These are phyloP conservation scores for Penicillium sp. DNA, from an alignment of 2,329 filamentous ascomycete species.

Conservation along the genomic window DNA sequence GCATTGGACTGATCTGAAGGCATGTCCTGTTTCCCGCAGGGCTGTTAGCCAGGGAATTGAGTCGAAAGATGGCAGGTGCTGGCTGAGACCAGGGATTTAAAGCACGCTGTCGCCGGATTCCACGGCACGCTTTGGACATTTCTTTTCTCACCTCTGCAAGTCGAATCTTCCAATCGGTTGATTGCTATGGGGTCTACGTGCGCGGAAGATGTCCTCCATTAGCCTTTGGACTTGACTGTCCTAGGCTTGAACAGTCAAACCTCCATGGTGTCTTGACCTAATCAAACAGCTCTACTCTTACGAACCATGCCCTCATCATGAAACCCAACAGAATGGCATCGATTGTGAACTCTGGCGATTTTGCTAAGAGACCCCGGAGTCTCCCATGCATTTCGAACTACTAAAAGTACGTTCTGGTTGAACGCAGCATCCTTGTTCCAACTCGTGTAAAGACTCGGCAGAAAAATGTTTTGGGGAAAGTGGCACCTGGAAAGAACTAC, in stretches of 20 bases:
- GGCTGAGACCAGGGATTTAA: not conserved
- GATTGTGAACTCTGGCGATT: slow-evolving; percentile 62
- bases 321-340: slow-evolving; percentile 50
- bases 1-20: not conserved
- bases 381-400: slow-evolving; percentile 59
- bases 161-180: not conserved
- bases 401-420: slow-evolving; percentile 40
- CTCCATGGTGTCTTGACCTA: slow-evolving; percentile 45
- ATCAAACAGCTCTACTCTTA: not conserved
- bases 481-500: slow-evolving; percentile 58
- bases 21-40: not conserved
- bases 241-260: slow-evolving; percentile 59
- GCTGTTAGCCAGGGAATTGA: not conserved
- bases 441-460: slow-evolving; percentile 56
- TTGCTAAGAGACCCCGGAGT: slow-evolving; percentile 54
- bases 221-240: slow-evolving; percentile 53
- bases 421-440: slow-evolving; percentile 58
- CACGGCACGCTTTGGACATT: not conserved
- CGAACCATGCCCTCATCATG: not conserved
- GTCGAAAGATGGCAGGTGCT: not conserved
- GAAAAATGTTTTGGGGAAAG: slow-evolving; percentile 58
- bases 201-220: not conserved
- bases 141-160: not conserved
- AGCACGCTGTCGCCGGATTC: not conserved
- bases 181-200: not conserved